Percentiles rank a stretch among this genome's conserved stretches.
phyloP scores from a whole-genome alignment of 352 stramenopile genomes.

The Phytophthora brassicae region DNA sequence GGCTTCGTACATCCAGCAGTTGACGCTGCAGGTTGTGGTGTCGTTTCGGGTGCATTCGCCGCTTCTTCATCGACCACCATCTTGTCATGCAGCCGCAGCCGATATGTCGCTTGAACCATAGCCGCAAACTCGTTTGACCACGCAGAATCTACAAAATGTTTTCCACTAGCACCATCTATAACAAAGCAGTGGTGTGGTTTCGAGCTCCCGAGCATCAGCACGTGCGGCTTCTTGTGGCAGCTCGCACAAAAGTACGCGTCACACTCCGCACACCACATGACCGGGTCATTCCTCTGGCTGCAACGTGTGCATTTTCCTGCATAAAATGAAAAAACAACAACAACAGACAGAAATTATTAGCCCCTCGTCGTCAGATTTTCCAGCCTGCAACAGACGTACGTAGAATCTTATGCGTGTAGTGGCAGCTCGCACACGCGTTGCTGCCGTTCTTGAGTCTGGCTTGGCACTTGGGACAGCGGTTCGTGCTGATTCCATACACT shows the following conservation, averaged over 20 bases:
- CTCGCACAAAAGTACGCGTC: constrained; percentile 62
- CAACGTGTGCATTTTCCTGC: constrained; percentile 53
- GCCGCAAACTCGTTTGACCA: constrained; percentile 43
- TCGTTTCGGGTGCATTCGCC: constrained; percentile 1
- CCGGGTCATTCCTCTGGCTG: constrained; percentile 28
- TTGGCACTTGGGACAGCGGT: constrained; percentile 50
- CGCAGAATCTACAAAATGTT: constrained; percentile 40
- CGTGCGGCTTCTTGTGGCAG: constrained; percentile 58
- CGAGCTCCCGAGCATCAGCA: constrained; percentile 41
- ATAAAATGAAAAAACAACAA: constrained; percentile 4
- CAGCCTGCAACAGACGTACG: constrained; percentile 28
- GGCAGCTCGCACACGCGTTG: constrained; percentile 44
- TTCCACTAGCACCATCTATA: constrained; percentile 57
- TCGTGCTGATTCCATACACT: constrained; percentile 70
- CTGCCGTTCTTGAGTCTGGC: constrained; percentile 36
- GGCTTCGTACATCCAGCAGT: constrained; percentile 5
- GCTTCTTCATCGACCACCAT: constrained; percentile 12
- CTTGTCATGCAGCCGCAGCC: constrained; percentile 33
- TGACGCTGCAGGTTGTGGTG: constrained; percentile 10
- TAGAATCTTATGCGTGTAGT: constrained; percentile 34
- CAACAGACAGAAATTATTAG: too few relatives aligned
- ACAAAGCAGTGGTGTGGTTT: constrained; percentile 54
- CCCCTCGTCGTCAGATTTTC: neutral
- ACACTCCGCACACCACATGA: constrained; percentile 71
- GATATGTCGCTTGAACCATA: constrained; percentile 35